Evolutionary conservation across 306 rosid species (phyloP).

Genomic region (Citrullus colocynthis): DNA sequence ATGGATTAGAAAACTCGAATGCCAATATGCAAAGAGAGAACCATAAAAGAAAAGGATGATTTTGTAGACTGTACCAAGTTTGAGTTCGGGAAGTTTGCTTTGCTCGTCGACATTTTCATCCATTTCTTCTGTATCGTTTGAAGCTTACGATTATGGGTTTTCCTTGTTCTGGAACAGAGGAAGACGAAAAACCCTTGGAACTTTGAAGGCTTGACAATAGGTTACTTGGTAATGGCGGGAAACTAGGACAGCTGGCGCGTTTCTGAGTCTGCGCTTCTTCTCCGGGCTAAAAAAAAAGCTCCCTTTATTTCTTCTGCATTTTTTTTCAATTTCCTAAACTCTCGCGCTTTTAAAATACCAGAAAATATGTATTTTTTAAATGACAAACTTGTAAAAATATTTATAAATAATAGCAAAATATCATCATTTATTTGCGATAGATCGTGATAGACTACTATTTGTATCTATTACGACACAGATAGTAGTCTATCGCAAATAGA

Average conservation of each 20-base stretch:
- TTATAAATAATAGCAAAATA: no score
- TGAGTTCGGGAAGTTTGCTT: slow-evolving; percentile 82
- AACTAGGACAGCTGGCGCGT: neutral
- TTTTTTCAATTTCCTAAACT: no score
- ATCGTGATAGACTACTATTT: no score
- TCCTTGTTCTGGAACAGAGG: neutral
- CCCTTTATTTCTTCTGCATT: no score
- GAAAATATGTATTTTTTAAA: no score
- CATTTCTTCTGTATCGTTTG: slow-evolving; percentile 22
- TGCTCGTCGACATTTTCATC: slow-evolving; percentile 38
- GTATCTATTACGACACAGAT: no score
- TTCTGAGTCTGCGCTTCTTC: no score
- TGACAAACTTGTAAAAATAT: no score
- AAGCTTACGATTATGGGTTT: neutral
- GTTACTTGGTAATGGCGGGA: neutral
- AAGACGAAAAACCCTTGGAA: neutral
- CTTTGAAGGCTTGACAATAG: neutral
- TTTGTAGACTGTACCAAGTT: slow-evolving; percentile 38
- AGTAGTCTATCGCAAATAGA: no score
- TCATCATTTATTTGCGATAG: no score
- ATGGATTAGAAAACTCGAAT: neutral
- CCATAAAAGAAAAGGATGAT: slow-evolving; percentile 2
- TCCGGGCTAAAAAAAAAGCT: no score
- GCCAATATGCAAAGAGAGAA: neutral
- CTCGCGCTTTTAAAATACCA: no score